Percentiles rank a stretch among this genome's conserved stretches.
Evolutionary conservation across 2,329 filamentous ascomycete species (phyloP).

Genomic region (Calonectria leucothoes): DNA sequence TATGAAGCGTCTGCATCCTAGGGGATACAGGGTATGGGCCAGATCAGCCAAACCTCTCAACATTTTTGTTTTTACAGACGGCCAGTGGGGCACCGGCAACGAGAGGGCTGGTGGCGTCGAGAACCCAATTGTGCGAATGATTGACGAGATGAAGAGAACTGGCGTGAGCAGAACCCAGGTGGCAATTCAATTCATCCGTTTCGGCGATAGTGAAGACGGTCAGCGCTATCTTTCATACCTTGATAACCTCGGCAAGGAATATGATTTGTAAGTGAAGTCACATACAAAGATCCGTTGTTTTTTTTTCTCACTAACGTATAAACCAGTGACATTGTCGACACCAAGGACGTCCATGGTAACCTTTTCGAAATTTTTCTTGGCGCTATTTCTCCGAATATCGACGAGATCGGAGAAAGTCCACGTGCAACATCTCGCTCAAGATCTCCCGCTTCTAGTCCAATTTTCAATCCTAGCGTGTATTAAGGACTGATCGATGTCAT

Average conservation of each 20-base stretch:
- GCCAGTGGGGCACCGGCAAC: neutral
- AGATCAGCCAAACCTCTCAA: neutral
- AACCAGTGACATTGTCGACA: neutral
- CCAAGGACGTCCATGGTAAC: neutral
- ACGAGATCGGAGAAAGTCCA: neutral
- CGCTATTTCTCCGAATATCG: neutral
- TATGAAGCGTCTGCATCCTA: neutral
- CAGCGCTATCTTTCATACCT: neutral
- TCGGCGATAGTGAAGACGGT: neutral
- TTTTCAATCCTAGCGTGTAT: neutral
- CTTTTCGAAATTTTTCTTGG: neutral
- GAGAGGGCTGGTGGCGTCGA: neutral
- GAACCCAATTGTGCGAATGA: neutral
- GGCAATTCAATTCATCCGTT: neutral
- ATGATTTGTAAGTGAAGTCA: neutral
- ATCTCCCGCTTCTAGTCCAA: neutral
- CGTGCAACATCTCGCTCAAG: neutral
- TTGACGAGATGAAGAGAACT: neutral
- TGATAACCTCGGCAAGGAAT: neutral
- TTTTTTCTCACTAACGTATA: neutral
- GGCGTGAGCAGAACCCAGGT: neutral
- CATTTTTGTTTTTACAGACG: neutral
- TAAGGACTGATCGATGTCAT: too few relatives aligned
- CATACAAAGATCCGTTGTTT: too few relatives aligned
- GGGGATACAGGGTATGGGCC: neutral